Percentiles rank a stretch among this genome's conserved stretches.
phyloP scores from a whole-genome alignment of 306 rosid genomes.

The Rosa rugosa region DNA sequence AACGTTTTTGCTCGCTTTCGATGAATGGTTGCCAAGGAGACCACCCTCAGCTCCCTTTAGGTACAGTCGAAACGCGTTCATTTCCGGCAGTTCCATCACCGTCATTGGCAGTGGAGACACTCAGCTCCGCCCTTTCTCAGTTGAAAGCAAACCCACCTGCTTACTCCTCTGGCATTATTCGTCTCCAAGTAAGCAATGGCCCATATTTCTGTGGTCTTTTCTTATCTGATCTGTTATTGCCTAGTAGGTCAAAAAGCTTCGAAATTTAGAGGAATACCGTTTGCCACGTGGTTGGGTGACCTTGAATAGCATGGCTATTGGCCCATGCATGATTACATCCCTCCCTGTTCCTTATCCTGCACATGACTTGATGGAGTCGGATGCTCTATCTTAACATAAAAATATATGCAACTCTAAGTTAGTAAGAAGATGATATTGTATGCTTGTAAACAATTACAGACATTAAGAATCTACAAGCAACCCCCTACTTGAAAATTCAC shows the following conservation, averaged over 20 bases:
- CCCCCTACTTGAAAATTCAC: neutral
- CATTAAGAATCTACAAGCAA: neutral
- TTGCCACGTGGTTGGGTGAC: constrained; percentile 36
- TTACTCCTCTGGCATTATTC: constrained; percentile 60
- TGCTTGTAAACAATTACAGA: neutral
- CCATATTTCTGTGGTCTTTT: neutral
- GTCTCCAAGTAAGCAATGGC: constrained; percentile 46
- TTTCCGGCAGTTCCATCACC: constrained; percentile 51
- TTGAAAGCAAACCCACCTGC: constrained; percentile 59
- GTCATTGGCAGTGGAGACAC: constrained; percentile 61
- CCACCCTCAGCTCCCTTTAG: constrained; percentile 32
- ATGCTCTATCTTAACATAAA: neutral
- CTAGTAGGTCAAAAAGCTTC: neutral
- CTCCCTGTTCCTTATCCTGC: constrained; percentile 19
- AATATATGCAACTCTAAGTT: neutral
- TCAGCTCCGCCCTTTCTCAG: constrained; percentile 47
- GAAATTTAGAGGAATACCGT: neutral
- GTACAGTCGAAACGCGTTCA: constrained; percentile 55
- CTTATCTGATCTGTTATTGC: constrained; percentile 12
- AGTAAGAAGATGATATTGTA: neutral
- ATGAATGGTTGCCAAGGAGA: constrained; percentile 74
- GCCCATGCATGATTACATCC: neutral
- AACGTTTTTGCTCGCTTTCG: constrained; percentile 45
- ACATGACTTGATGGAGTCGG: neutral
- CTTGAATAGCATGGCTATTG: neutral